phyloP scores from a whole-genome alignment of 1,139 yeast species.

The Wickerhamomyces sp. region DNA sequence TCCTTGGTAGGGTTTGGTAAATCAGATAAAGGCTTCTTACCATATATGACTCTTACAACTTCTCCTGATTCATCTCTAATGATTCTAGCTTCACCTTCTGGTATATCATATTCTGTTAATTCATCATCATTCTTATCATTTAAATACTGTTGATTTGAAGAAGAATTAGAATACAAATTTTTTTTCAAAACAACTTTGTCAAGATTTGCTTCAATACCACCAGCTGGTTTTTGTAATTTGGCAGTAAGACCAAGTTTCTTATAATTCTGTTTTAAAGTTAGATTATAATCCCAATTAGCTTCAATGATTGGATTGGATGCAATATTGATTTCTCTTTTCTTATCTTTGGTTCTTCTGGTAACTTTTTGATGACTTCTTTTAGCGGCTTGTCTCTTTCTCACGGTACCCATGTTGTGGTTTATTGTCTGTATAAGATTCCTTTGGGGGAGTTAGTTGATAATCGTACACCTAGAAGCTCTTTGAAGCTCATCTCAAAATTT shows the following conservation, averaged over 20 bases:
- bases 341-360: constrained; percentile 66
- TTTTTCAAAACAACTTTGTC: constrained; percentile 32
- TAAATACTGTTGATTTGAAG: constrained; percentile 28
- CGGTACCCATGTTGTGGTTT: constrained; percentile 54
- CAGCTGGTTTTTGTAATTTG: constrained; percentile 59
- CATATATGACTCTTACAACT: constrained; percentile 66
- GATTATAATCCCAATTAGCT: constrained; percentile 80
- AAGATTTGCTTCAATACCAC: constrained; percentile 57
- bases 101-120: constrained; percentile 51
- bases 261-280: constrained; percentile 82
- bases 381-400: constrained; percentile 82
- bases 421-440: not conserved
- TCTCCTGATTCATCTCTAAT: constrained; percentile 71
- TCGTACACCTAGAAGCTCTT: not conserved
- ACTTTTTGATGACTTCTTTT: constrained; percentile 65
- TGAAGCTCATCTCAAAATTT: not conserved
- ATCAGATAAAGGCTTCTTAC: constrained; percentile 38
- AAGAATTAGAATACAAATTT: constrained; percentile 32
- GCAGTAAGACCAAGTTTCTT: constrained; percentile 70
- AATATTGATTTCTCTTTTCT: constrained; percentile 58
- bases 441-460: not conserved
- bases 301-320: constrained; percentile 78
- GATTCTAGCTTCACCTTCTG: constrained; percentile 80
- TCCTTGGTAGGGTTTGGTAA: constrained; percentile 8
- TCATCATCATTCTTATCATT: constrained; percentile 33